phyloP scores from a whole-genome alignment of 129 eudicot genomes.

The carrot (Daucus carota) region DNA sequence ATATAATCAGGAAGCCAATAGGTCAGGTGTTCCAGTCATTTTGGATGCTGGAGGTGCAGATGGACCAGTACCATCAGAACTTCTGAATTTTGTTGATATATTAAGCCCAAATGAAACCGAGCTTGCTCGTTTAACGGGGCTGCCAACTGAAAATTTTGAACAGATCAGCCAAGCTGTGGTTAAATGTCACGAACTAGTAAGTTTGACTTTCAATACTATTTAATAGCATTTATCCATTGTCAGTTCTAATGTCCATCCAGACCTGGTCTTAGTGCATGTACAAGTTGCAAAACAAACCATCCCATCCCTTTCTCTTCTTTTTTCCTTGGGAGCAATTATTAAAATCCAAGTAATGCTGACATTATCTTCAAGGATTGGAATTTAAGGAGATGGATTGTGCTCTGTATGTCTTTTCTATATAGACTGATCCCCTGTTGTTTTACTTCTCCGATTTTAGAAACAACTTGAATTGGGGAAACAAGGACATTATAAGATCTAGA shows the following conservation, averaged over 20 bases:
- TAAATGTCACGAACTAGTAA: slow-evolving; percentile 73
- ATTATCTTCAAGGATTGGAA: not conserved
- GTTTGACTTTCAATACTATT: slow-evolving; percentile 14
- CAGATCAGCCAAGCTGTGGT: slow-evolving; percentile 72
- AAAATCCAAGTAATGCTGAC: not conserved
- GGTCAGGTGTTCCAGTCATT: slow-evolving; percentile 73
- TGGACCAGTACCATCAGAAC: slow-evolving; percentile 65
- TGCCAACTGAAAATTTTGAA: slow-evolving; percentile 72
- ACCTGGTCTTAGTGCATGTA: not conserved
- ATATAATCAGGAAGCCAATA: slow-evolving; percentile 63
- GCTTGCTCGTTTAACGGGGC: slow-evolving; percentile 86
- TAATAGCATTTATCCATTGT: not conserved
- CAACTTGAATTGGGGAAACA: not conserved
- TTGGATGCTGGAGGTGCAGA: slow-evolving; percentile 96
- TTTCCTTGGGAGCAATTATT: not conserved
- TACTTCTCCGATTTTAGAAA: not conserved
- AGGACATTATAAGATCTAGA: not conserved
- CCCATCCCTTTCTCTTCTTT: not conserved
- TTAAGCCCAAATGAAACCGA: slow-evolving; percentile 92
- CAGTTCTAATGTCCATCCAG: not conserved
- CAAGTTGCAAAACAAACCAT: not conserved
- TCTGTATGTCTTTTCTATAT: not conserved
- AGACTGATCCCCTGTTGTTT: not conserved
- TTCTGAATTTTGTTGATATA: slow-evolving; percentile 50
- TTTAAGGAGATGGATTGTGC: not conserved